Conservation (phyloP, 2,329 filamentous ascomycete species). For the Dothideomycetidae sp. region DNA sequence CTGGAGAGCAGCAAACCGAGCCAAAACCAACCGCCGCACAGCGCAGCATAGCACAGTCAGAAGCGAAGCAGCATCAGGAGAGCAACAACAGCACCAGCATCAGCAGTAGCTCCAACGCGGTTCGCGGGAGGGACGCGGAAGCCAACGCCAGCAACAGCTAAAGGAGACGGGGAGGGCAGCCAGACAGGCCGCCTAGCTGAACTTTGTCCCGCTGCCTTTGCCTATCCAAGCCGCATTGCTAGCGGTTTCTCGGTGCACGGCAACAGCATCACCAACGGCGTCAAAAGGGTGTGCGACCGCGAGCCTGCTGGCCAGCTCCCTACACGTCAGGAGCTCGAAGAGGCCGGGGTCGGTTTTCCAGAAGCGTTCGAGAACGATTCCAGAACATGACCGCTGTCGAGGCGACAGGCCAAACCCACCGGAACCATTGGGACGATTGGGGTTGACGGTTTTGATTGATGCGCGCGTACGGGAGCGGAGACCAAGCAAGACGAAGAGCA, state of each 20-base stretch:
- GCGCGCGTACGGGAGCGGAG: too few relatives aligned
- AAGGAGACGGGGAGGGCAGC: too few relatives aligned
- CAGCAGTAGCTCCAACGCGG: too few relatives aligned
- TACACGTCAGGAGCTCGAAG: not conserved
- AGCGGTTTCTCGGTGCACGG: conserved; percentile 4
- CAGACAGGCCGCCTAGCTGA: not conserved
- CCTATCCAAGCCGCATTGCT: too few relatives aligned
- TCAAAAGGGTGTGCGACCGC: not conserved
- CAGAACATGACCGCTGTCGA: conserved; percentile 1
- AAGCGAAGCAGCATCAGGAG: not conserved
- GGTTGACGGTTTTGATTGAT: too few relatives aligned
- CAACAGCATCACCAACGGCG: conserved; percentile 7
- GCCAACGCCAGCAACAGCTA: not conserved
- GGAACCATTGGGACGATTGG: too few relatives aligned
- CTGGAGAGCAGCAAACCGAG: too few relatives aligned
- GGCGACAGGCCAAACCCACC: too few relatives aligned
- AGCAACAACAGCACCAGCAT: not conserved
- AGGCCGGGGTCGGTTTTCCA: not conserved
- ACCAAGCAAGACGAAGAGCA: too few relatives aligned
- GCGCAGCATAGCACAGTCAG: too few relatives aligned
- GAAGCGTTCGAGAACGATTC: conserved; percentile 9
- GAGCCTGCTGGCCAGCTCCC: not conserved
- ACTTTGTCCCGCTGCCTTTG: not conserved
- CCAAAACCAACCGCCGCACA: too few relatives aligned
- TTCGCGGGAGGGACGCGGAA: not conserved